phyloP scores from a whole-genome alignment of 202 grass and related monocot species.

The Setaria italica region DNA sequence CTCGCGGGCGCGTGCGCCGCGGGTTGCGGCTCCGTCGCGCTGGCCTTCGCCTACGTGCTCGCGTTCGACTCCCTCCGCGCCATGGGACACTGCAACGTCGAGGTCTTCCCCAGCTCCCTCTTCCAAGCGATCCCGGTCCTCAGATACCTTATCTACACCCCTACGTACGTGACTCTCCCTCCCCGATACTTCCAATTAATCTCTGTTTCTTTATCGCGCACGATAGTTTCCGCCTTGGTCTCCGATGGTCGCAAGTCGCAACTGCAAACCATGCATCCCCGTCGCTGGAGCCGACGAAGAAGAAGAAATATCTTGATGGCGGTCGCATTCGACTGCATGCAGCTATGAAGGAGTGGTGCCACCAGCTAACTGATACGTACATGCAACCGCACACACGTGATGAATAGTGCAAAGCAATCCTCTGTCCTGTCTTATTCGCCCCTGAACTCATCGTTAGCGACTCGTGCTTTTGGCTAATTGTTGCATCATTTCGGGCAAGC shows the following conservation, averaged over 20 bases:
- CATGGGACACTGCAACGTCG: constrained; percentile 94
- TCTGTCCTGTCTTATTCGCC: no score
- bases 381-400: neutral
- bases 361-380: neutral
- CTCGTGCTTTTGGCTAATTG: neutral
- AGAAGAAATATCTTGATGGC: neutral
- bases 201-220: neutral
- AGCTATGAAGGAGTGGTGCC: neutral
- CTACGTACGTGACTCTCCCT: constrained; percentile 58
- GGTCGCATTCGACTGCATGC: neutral
- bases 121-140: constrained; percentile 68
- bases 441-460: neutral
- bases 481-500: neutral
- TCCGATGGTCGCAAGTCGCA: no score
- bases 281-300: neutral
- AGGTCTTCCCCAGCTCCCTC: constrained; percentile 60
- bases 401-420: no score
- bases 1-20: constrained; percentile 54
- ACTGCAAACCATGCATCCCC: neutral
- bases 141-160: constrained; percentile 82
- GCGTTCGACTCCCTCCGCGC: constrained; percentile 75
- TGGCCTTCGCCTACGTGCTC: constrained; percentile 69
- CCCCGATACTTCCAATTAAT: neutral
- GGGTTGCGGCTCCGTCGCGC: constrained; percentile 56
- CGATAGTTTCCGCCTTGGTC: neutral